Evolutionary conservation across 176 grass and related monocot genomes (phyloP).

Genomic region (Chrysopogon serrulatus): DNA sequence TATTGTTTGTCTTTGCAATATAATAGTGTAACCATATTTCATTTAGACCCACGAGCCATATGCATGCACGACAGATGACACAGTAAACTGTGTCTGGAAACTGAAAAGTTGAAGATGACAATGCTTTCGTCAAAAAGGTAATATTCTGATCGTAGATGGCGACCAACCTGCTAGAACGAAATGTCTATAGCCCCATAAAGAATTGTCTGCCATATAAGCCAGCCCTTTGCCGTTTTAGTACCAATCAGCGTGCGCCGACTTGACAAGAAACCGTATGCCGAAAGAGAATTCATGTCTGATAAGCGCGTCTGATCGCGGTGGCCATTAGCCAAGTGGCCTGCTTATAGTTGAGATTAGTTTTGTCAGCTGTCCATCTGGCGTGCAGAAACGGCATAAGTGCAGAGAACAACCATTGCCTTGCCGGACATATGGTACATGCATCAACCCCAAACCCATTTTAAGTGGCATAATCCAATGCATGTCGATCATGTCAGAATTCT

Average conservation of each 20-base stretch:
- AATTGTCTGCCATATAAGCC: slow-evolving; percentile 20
- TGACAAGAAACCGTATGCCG: slow-evolving; percentile 8
- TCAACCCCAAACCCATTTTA: not conserved
- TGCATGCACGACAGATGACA: not conserved
- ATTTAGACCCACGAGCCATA: not conserved
- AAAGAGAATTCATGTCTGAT: slow-evolving; percentile 7
- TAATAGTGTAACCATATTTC: not conserved
- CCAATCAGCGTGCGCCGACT: slow-evolving; percentile 1
- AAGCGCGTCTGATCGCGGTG: slow-evolving; percentile 11
- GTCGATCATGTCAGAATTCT: not conserved
- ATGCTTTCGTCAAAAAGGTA: not conserved
- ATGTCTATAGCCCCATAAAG: not conserved
- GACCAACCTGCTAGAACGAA: not conserved
- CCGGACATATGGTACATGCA: not conserved
- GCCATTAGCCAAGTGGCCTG: slow-evolving; percentile 37
- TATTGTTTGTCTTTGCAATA: no score
- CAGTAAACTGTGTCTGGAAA: not conserved
- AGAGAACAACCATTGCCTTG: not conserved
- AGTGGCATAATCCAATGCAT: not conserved
- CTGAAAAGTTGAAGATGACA: not conserved
- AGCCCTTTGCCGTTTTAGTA: not conserved
- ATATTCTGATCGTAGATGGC: not conserved
- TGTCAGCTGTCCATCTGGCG: not conserved
- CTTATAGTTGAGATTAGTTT: slow-evolving; percentile 6
- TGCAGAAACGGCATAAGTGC: not conserved